These are phyloP conservation scores for Lotus japonicus DNA, from an alignment of 306 rosid genomes.

Conservation along the genomic window DNA sequence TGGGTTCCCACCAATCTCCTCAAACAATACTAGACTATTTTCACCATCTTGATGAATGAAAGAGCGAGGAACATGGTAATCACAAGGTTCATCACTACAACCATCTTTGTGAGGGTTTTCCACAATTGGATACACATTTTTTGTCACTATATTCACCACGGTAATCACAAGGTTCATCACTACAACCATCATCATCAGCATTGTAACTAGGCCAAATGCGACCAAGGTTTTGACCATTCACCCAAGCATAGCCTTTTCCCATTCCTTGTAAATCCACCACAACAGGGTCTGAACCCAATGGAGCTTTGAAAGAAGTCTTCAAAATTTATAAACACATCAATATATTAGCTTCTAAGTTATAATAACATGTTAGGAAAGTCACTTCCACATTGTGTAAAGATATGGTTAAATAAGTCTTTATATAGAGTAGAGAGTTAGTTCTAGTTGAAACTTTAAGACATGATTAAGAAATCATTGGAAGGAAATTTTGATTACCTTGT, in stretches of 20 bases:
- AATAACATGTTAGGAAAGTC: no score
- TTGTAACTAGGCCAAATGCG: conserved; percentile 43
- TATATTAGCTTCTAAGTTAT: no score
- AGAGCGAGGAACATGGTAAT: conserved; percentile 49
- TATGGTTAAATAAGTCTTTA: no score
- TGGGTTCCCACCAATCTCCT: conserved; percentile 51
- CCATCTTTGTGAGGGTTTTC: conserved; percentile 48
- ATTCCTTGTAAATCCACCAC: conserved; percentile 41
- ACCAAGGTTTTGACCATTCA: conserved; percentile 41
- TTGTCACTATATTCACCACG: conserved; percentile 30
- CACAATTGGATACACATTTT: conserved; percentile 51
- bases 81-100: no score
- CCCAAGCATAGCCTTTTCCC: conserved; percentile 49
- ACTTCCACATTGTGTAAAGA: no score
- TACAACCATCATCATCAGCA: conserved; percentile 35
- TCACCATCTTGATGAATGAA: conserved; percentile 22
- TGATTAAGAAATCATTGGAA: neutral
- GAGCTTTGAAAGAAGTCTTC: conserved; percentile 52
- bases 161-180: conserved; percentile 41
- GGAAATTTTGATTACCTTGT: conserved; percentile 29
- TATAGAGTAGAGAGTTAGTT: no score
- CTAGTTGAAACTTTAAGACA: no score
- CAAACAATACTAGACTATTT: conserved; percentile 46
- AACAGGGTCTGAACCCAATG: conserved; percentile 43
- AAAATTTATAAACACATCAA: neutral